Evolutionary conservation across 768 basidiomycete species (phyloP).

Genomic region (Dentipellis sp.): DNA sequence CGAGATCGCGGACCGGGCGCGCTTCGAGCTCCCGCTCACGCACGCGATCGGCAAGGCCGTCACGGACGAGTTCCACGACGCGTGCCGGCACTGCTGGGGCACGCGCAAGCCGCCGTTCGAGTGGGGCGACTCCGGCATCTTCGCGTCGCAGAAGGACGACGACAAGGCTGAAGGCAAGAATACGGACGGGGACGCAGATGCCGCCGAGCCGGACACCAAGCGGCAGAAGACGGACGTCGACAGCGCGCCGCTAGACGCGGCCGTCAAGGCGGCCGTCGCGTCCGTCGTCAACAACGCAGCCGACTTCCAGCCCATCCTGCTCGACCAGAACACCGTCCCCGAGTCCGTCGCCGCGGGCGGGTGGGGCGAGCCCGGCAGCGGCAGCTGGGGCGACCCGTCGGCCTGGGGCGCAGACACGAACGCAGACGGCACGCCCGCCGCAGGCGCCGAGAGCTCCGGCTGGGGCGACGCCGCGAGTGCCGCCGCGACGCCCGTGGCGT

Average conservation of each 20-base stretch:
- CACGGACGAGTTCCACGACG: conserved; percentile 42
- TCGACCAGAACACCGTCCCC: background rate
- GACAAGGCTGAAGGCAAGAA: conserved; percentile 20
- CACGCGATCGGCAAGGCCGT: conserved; percentile 34
- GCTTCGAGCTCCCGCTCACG: conserved; percentile 42
- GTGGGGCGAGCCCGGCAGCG: background rate
- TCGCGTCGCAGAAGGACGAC: conserved; percentile 19
- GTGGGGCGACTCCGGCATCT: conserved; percentile 13
- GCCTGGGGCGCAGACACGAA: background rate
- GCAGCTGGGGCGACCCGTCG: background rate
- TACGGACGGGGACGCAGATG: background rate
- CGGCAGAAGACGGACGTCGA: background rate
- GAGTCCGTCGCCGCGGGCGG: background rate
- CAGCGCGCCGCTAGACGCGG: conserved; percentile 3
- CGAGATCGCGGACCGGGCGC: conserved; percentile 31
- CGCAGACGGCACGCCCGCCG: background rate
- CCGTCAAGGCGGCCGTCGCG: background rate
- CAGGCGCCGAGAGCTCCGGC: conserved; percentile 5
- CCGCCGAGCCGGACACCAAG: background rate
- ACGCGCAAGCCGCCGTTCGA: conserved; percentile 7
- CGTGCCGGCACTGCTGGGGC: conserved; percentile 44
- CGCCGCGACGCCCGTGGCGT: background rate
- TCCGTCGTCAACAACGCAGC: background rate
- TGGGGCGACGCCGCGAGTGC: background rate
- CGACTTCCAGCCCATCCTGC: background rate